phyloP scores from a whole-genome alignment of 208 protist genomes.

The Trypanosoma avium region DNA sequence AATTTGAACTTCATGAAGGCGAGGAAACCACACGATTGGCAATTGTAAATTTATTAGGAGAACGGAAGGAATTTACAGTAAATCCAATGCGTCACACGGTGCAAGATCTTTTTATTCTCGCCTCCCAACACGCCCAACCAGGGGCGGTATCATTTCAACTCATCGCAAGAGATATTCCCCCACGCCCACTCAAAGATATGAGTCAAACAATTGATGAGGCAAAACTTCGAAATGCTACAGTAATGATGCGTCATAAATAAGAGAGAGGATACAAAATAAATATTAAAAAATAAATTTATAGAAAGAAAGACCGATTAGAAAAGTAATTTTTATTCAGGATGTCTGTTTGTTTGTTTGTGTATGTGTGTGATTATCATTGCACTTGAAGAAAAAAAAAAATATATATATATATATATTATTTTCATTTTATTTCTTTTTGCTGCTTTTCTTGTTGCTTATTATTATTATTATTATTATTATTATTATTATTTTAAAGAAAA shows the following conservation, averaged over 20 bases:
- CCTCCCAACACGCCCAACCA: conserved; percentile 44
- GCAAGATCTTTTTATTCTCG: conserved; percentile 64
- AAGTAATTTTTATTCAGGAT: too few relatives aligned
- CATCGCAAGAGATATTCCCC: conserved; percentile 67
- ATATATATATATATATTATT: neutral
- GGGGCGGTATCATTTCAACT: conserved; percentile 42
- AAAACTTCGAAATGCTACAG: conserved; percentile 55
- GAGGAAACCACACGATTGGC: conserved; percentile 58
- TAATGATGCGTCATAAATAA: conserved; percentile 68
- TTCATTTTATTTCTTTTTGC: neutral
- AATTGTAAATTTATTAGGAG: conserved; percentile 61
- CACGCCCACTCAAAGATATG: conserved; percentile 40
- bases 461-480: conserved; percentile 4
- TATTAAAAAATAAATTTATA: too few relatives aligned
- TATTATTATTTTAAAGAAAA: conserved; percentile 5
- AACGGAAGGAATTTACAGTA: conserved; percentile 61
- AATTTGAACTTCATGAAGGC: conserved; percentile 36
- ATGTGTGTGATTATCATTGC: too few relatives aligned
- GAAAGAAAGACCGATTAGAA: too few relatives aligned
- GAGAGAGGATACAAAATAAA: too few relatives aligned
- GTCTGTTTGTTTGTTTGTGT: too few relatives aligned
- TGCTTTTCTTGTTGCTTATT: neutral
- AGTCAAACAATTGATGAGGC: conserved; percentile 55
- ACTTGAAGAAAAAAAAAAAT: neutral
- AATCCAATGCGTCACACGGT: conserved; percentile 79